Percentiles rank a stretch among this genome's conserved stretches.
Conservation (phyloP, 768 basidiomycete genomes). For the Amanita subjunquillea region DNA sequence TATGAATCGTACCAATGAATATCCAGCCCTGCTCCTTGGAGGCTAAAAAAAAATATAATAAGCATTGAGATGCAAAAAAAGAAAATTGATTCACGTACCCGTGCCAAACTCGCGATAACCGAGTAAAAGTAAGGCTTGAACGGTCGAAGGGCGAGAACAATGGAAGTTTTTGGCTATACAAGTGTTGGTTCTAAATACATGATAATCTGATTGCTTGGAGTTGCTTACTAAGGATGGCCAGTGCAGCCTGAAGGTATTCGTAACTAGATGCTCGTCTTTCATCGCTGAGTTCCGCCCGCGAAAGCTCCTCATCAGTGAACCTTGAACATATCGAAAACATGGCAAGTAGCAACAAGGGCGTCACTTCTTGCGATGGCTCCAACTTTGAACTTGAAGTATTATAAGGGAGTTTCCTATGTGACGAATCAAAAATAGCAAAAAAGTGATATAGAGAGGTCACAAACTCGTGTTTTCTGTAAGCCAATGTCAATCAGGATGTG, state of each 20-base stretch:
- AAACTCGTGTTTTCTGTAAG: conserved; percentile 2
- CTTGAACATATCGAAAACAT: conserved; percentile 80
- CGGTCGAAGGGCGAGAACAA: conserved; percentile 60
- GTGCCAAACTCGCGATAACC: conserved; percentile 84
- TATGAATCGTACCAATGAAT: conserved; percentile 44
- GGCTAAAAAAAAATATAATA: conserved; percentile 19
- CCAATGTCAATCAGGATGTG: not conserved
- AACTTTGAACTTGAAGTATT: conserved; percentile 10
- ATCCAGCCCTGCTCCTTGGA: conserved; percentile 83
- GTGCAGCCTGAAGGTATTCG: conserved; percentile 52
- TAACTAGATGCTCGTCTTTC: conserved; percentile 62
- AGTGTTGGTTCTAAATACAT: not conserved
- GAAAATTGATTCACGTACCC: conserved; percentile 17
- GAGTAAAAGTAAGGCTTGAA: conserved; percentile 70
- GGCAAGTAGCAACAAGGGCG: conserved; percentile 61
- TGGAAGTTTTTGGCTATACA: conserved; percentile 50
- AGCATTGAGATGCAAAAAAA: not conserved
- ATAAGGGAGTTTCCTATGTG: not conserved
- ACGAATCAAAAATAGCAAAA: not conserved
- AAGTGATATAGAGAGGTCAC: not conserved
- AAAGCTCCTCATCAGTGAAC: conserved; percentile 42
- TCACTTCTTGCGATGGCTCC: conserved; percentile 52
- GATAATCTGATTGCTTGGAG: not conserved
- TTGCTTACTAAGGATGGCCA: conserved; percentile 48
- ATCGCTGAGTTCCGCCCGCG: conserved; percentile 25